These are phyloP conservation scores for Dimocarpus longan DNA, from an alignment of 345 rosid genomes.

Conservation along the genomic window DNA sequence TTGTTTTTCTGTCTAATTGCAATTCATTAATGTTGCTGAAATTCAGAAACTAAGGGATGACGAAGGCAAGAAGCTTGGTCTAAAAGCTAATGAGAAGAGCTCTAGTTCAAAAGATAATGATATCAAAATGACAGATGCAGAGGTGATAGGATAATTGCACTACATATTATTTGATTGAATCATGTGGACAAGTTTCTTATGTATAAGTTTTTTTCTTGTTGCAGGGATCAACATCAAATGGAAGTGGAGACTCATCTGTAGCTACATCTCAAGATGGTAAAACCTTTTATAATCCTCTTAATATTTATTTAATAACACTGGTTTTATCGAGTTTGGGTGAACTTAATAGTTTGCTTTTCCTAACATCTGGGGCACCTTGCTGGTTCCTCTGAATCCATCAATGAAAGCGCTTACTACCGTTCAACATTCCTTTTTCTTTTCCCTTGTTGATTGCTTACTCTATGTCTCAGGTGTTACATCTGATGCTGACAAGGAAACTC, in stretches of 20 bases:
- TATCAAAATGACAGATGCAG: constrained; percentile 76
- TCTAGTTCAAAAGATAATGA: constrained; percentile 60
- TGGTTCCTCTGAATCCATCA: not conserved
- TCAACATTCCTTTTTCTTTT: not conserved
- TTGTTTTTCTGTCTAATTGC: not conserved
- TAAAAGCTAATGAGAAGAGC: constrained; percentile 53
- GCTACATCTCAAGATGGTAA: constrained; percentile 62
- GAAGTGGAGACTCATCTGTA: constrained; percentile 59
- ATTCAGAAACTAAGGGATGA: constrained; percentile 79
- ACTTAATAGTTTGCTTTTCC: not conserved
- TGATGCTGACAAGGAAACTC: constrained; percentile 53
- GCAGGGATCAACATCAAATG: constrained; percentile 74
- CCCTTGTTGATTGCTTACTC: constrained; percentile 2
- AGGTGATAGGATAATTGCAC: constrained; percentile 45
- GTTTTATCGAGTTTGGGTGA: too few species aligned
- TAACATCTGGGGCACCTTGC: not conserved
- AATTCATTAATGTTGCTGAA: not conserved
- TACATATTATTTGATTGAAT: not conserved
- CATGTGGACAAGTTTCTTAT: not conserved
- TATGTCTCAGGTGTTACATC: constrained; percentile 44
- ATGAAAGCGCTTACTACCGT: not conserved
- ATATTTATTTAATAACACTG: too few species aligned
- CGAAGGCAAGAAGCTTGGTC: constrained; percentile 85
- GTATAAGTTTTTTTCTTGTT: not conserved
- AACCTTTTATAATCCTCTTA: constrained; percentile 11